These are phyloP conservation scores for Chalaropsis ovoidea DNA, from an alignment of 2,329 filamentous ascomycete species.

Conservation along the genomic window DNA sequence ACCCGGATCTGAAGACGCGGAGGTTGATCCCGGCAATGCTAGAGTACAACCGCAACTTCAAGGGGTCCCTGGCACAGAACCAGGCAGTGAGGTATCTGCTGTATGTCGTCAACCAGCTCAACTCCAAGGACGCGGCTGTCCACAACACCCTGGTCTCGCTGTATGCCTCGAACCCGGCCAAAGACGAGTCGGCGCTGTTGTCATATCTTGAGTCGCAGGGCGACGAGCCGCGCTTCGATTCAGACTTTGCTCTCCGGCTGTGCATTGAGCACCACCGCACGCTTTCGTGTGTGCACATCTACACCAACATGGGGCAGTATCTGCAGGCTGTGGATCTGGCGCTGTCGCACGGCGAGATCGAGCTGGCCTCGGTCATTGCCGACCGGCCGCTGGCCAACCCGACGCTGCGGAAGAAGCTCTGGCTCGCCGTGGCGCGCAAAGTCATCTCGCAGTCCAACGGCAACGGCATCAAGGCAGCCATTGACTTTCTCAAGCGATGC, in stretches of 20 bases:
- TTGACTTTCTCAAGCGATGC: constrained; percentile 85
- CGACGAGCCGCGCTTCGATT: constrained; percentile 77
- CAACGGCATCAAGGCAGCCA: constrained; percentile 81
- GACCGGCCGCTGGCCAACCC: constrained; percentile 73
- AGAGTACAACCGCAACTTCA: constrained; percentile 77
- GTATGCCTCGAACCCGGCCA: constrained; percentile 74
- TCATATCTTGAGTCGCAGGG: constrained; percentile 86
- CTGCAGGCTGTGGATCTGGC: constrained; percentile 87
- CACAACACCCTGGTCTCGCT: constrained; percentile 97
- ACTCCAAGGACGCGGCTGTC: constrained; percentile 71
- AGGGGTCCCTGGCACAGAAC: constrained; percentile 60
- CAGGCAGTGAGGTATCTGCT: constrained; percentile 90
- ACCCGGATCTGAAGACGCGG: constrained; percentile 71
- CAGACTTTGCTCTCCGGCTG: constrained; percentile 87
- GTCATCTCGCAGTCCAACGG: constrained; percentile 64
- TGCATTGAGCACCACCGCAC: constrained; percentile 93
- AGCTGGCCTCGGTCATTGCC: constrained; percentile 80
- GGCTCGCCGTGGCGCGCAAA: constrained; percentile 89
- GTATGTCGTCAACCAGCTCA: constrained; percentile 79
- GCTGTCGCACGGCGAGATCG: constrained; percentile 77
- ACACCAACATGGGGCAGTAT: constrained; percentile 92
- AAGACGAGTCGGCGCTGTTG: constrained; percentile 75
- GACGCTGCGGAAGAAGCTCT: constrained; percentile 79
- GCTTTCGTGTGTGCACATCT: constrained; percentile 91
- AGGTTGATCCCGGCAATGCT: constrained; percentile 87